Conservation (phyloP, 495 filamentous ascomycete genomes). For the Hypoxylon intermedium region DNA sequence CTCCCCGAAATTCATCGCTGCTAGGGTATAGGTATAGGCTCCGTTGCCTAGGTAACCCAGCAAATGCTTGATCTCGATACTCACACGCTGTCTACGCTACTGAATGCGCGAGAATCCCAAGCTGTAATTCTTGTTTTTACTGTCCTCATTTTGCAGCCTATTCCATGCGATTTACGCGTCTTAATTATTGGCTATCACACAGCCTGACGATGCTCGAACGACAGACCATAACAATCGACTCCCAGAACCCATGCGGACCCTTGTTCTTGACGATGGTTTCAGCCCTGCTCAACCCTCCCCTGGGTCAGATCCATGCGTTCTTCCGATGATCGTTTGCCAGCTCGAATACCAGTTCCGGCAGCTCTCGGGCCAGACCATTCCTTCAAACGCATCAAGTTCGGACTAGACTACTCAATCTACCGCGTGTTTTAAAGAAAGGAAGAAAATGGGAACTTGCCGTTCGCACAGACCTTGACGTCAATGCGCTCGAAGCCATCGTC, state of each 20-base stretch:
- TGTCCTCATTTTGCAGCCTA: background rate
- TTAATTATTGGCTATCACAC: background rate
- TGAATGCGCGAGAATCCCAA: too few species aligned
- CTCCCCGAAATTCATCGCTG: too few species aligned
- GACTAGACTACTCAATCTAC: background rate
- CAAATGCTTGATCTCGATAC: too few species aligned
- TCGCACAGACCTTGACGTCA: background rate
- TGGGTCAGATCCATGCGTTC: conserved; percentile 30
- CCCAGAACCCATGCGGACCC: background rate
- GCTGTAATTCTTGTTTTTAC: background rate
- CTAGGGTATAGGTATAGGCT: too few species aligned
- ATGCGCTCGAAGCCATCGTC: conserved; percentile 11
- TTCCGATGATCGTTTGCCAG: conserved; percentile 5
- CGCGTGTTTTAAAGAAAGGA: background rate
- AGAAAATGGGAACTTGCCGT: conserved; percentile 23
- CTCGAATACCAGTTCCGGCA: conserved; percentile 2
- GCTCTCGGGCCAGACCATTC: conserved; percentile 3
- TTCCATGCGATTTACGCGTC: conserved; percentile 10
- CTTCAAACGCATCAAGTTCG: conserved; percentile 15
- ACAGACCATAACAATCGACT: background rate
- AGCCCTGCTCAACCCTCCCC: conserved; percentile 28
- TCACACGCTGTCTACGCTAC: too few species aligned
- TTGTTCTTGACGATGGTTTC: conserved; percentile 23
- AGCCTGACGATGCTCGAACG: conserved; percentile 8
- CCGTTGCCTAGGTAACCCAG: too few species aligned